These are phyloP conservation scores for Comarum palustre DNA, from an alignment of 306 rosid genomes.

Conservation along the genomic window DNA sequence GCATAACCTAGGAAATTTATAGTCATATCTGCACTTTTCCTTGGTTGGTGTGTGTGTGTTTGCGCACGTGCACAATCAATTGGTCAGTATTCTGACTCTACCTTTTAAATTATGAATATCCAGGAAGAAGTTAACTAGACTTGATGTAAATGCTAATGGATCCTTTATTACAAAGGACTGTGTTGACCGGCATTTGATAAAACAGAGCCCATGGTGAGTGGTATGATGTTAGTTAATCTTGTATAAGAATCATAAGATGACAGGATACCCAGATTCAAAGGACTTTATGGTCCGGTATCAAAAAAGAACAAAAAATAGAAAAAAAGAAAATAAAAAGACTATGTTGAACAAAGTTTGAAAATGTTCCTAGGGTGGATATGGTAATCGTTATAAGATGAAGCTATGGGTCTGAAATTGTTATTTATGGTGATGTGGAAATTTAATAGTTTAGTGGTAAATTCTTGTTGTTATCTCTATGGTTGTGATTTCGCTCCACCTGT, in stretches of 20 bases:
- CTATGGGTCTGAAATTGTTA: background rate
- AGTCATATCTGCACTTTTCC: background rate
- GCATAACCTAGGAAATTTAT: background rate
- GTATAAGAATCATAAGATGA: background rate
- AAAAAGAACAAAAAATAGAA: no score
- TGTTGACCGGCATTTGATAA: constrained; percentile 63
- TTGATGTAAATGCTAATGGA: constrained; percentile 84
- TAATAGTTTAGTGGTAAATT: background rate
- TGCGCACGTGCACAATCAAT: background rate
- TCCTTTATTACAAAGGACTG: constrained; percentile 67
- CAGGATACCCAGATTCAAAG: background rate
- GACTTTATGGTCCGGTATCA: background rate
- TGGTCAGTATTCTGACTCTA: constrained; percentile 14
- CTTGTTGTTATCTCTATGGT: background rate
- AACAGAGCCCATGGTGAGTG: constrained; percentile 75
- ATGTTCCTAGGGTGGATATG: background rate
- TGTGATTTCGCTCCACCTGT: background rate
- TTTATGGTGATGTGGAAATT: background rate
- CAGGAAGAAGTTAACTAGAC: constrained; percentile 81
- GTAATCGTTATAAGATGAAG: background rate
- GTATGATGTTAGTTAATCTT: constrained; percentile 15
- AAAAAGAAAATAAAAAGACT: no score
- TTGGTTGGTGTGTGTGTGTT: background rate
- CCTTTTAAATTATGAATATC: constrained; percentile 26
- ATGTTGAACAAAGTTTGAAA: background rate